Evolutionary conservation across 345 rosid species (phyloP), one percentile per base, ranked within the genome.

Genomic region (Citrus cavaleriei): DNA sequence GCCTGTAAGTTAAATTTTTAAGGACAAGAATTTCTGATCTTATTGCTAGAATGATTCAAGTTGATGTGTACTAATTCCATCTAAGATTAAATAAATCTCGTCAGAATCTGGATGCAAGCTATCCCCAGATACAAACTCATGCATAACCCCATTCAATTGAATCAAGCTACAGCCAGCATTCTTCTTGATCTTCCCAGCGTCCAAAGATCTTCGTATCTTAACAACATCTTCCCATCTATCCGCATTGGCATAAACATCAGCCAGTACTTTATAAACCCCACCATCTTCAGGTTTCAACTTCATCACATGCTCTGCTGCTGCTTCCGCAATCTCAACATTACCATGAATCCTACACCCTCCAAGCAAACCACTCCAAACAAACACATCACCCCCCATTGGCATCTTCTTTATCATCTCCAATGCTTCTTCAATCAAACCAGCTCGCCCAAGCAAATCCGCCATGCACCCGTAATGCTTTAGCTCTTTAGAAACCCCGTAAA

Each of bases 341-440:
- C 93, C 92, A 67, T 92, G 92, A 83, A 85, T 90, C 74, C 89
- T 91, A 83, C 97, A 90, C 6, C 98, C 93, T 14, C 92, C 95
- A 14, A 93, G 89, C 84, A 93, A 79, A 75, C 95, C 90, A 8
- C 93, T 91, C 97, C 98, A 92, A 38, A 85, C 88, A 58, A 81
- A 91, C 46, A 93, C 80, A 75, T 89, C 93, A 25, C 90, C 90
- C 6, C 79, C 77, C 75, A 58, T 74, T 19, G 93, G 95, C 91
- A 90, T 89, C 58, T 58, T 80, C 68, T 83, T 74, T 59, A 89
- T 89, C 89, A 92, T 86, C 32, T 87, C 90, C 77, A 85, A 77
- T 3, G 91, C 89, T 88, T 92, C 92, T 70, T 80, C 64, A 21
- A 93, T 88, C 86, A 93, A 74, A 40, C 93, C 93, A 10, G 93